phyloP scores from a whole-genome alignment of 2,329 filamentous ascomycete genomes.

The Phialophora chinensis region DNA sequence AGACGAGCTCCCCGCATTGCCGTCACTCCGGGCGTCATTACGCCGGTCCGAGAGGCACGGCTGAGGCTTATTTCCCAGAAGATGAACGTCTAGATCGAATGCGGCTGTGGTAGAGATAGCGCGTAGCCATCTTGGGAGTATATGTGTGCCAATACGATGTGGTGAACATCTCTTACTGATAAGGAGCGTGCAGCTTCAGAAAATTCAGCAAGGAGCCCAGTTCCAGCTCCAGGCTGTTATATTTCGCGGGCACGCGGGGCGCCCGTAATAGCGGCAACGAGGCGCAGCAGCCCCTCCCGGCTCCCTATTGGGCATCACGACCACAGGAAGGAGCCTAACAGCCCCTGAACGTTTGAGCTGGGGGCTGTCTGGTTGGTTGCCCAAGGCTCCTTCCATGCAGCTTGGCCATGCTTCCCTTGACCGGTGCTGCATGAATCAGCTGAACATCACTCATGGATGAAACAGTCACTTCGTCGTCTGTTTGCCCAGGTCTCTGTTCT shows the following conservation, averaged over 20 bases:
- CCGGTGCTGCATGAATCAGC: constrained; percentile 19
- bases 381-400: not conserved
- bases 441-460: constrained; percentile 18
- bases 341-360: not conserved
- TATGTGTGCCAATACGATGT: constrained; percentile 18
- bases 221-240: constrained; percentile 1
- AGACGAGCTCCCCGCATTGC: constrained; percentile 28
- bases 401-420: constrained; percentile 11
- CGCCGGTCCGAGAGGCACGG: constrained; percentile 2
- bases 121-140: constrained; percentile 2
- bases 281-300: constrained; percentile 15
- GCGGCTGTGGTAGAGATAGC: not conserved
- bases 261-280: constrained; percentile 6
- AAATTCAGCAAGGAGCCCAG: not conserved
- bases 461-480: constrained; percentile 13
- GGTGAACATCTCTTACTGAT: not conserved
- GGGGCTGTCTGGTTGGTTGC: constrained; percentile 1
- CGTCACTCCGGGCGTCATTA: constrained; percentile 20
- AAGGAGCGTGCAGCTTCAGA: not conserved
- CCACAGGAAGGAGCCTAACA: not conserved
- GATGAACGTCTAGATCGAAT: not conserved
- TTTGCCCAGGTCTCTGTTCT: constrained; percentile 2
- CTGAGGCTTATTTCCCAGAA: not conserved
- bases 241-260: not conserved
- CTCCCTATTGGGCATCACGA: constrained; percentile 2